Base-by-base conservation (phyloP, 768 basidiomycete species). In the Russula griseocarnosa region DNA sequence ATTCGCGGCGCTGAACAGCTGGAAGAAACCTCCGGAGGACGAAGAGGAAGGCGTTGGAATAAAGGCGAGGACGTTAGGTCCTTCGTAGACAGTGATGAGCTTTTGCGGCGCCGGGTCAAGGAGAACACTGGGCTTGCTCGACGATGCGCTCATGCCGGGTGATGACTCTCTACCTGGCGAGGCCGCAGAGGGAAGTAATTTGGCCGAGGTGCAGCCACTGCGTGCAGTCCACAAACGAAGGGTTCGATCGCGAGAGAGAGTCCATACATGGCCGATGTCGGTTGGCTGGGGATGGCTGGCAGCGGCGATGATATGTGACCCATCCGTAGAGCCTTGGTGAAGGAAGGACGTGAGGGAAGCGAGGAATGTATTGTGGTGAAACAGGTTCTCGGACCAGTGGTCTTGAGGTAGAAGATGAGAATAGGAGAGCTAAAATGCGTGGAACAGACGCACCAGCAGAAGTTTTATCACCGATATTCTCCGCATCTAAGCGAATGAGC, bases 221-320 rank as follows among this genome's bases (percentile, higher is more conserved):
- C 87, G 83, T 32, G 86, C 80, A 67, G 89, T 88, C 94, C 94
- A 98, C 49, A 90, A 78, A 44, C 93, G 83, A 47, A 98, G 78
- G 38, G 86, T 87, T 60, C 89, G 82, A 77, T 97, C 93, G 60
- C 93, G 81, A 10, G 94, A 94, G 47, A 98, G 80, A 1, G 93
- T 87, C 84, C 92, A 96, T 24, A 88, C 77, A 69, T 90, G 80
- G 40, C 80, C 82, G 61, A 89, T 79, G 71, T 90, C 88, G 16
- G 87, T 88, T 20, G 89, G 89, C 75, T 86, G 88, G 47, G 88
- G 83, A 73, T 86, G 82, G 50, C 85, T 85, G 7, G 90, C 83
- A 46, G 92, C 77, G 50, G 89, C 84, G 53, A 94, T 77, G 55
- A 90, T 85, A 64, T 88, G 84, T 22, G 83, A 76, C 7, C 81